Evolutionary conservation across 169 alveolate species (phyloP).

Genomic region (Plasmodium ovale): DNA sequence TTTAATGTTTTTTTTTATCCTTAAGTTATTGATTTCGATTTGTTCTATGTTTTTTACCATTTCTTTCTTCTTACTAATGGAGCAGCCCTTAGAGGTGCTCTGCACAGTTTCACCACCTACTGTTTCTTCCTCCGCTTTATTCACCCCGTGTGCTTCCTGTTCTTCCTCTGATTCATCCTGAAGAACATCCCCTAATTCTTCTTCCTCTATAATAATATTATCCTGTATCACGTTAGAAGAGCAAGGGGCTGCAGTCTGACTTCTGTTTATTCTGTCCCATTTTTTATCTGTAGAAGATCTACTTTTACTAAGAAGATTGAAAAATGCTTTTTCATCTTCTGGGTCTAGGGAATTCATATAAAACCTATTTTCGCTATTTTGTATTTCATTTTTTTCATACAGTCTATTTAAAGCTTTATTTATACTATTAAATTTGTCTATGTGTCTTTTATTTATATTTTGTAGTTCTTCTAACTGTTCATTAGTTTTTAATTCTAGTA

Average conservation of each 20-base stretch:
- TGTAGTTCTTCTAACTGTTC: slow-evolving; percentile 72
- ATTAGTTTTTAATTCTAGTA: slow-evolving; percentile 60
- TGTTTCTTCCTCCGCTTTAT: neutral
- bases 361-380: slow-evolving; percentile 40
- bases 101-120: neutral
- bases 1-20: neutral
- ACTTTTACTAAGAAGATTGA: slow-evolving; percentile 44
- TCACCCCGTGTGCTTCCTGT: neutral
- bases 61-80: slow-evolving; percentile 2
- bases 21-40: neutral
- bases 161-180: neutral
- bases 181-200: slow-evolving; percentile 1
- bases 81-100: neutral
- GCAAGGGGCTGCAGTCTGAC: neutral
- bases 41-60: neutral
- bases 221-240: neutral
- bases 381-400: slow-evolving; percentile 47
- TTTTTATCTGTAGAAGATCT: slow-evolving; percentile 5
- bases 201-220: slow-evolving; percentile 26
- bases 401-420: slow-evolving; percentile 59
- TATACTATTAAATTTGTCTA: slow-evolving; percentile 66
- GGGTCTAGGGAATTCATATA: slow-evolving; percentile 48
- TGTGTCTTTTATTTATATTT: slow-evolving; percentile 67
- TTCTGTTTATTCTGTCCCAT: neutral
- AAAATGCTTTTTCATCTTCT: slow-evolving; percentile 63